Evolutionary conservation across 2,329 filamentous ascomycete species (phyloP).

Genomic region (Ophiostoma sp.): DNA sequence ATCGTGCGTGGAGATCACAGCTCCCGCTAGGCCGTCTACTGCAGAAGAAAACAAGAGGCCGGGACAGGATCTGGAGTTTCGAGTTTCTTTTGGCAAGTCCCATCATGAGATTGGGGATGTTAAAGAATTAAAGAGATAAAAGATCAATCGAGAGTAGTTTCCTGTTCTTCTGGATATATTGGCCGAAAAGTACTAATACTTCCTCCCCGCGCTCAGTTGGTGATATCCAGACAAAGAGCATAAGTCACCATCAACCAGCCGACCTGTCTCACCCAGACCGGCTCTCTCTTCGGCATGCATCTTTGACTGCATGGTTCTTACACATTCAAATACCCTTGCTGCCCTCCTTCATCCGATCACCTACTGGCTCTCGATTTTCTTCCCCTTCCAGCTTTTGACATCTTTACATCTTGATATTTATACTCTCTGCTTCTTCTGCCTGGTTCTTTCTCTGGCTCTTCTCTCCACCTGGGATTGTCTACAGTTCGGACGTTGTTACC

Average conservation of each 20-base stretch:
- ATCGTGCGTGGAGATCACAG: slow-evolving; percentile 15
- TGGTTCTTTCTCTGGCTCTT: neutral
- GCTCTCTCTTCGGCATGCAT: neutral
- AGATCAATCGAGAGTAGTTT: neutral
- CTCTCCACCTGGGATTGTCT: neutral
- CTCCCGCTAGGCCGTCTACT: neutral
- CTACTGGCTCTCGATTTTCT: slow-evolving; percentile 1
- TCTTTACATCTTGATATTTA: neutral
- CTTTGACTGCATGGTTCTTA: neutral
- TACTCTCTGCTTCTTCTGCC: too few relatives aligned
- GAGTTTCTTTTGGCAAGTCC: neutral
- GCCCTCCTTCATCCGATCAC: neutral
- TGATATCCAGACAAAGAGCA: neutral
- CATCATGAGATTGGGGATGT: neutral
- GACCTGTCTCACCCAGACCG: neutral
- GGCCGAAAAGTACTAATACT: neutral
- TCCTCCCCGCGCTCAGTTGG: neutral
- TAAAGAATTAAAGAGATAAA: neutral
- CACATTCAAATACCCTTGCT: neutral
- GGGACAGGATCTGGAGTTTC: neutral
- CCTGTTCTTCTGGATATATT: neutral
- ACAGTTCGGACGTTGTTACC: neutral
- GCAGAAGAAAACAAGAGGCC: slow-evolving; percentile 8
- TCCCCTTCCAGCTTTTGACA: neutral
- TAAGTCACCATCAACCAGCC: neutral